Evolutionary conservation across 768 basidiomycete species (phyloP), one percentile per base, ranked within the genome.

Genomic region (Boletus edulis): DNA sequence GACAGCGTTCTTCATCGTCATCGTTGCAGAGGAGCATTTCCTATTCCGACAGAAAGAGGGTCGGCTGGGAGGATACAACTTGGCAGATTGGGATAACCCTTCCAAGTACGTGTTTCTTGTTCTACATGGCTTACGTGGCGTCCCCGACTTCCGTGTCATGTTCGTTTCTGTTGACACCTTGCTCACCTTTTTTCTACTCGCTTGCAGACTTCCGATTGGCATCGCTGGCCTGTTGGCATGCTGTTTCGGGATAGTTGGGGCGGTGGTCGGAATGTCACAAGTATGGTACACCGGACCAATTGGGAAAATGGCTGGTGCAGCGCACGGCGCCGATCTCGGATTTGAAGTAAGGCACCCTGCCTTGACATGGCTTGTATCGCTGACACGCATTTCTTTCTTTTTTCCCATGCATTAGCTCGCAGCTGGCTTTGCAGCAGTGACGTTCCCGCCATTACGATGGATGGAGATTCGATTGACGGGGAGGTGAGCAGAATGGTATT

Each of bases 201-300:
- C 11, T 29, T 7, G 24, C 27, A 78, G 76, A 43, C 73, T 83
- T 17, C 81, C 81, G 0, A 43, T 77, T 0, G 81, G 81, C 7
- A 51, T 75, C 11, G 81, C 82, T 0, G 82, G 78, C 24, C 61
- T 82, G 1, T 57, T 76, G 39, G 81, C 81, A 0, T 75, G 69
- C 24, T 75, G 70, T 55, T 79, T 73, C 49, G 81, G 81, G 11
- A 74, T 77, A 5, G 75, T 63, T 0, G 79, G 79, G 2, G 80
- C 81, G 0, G 76, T 82, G 1, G 65, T 81, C 6, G 77, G 79
- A 2, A 83, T 83, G 81, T 75, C 81, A 9, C 74, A 79, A 54
- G 71, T 68, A 7, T 80, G 80, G 79, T 82, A 81, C 52, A 78
- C 74, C 2, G 82, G 82, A 1, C 81, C 80, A 0, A 61, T 82